Evolutionary conservation across 192 early-diverging fungal species (phyloP).

Genomic region (Umbelopsis isabellina): DNA sequence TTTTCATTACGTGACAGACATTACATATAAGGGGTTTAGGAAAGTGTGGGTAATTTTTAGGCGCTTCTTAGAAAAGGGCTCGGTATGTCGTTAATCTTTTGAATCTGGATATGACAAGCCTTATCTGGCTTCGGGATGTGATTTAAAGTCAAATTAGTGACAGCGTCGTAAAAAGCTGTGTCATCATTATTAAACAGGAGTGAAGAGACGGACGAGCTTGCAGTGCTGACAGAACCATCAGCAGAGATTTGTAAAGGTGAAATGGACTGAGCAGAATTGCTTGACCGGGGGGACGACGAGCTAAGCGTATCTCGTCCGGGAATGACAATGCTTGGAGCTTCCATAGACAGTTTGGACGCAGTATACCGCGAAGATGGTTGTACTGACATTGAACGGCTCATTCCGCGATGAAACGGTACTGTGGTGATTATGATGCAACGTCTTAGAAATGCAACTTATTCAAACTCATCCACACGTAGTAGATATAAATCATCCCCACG

Average conservation of each 20-base stretch:
- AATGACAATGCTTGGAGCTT: background rate
- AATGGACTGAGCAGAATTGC: background rate
- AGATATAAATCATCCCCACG: too few species aligned
- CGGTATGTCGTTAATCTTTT: conserved; percentile 12
- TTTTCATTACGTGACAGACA: too few species aligned
- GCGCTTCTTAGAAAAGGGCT: background rate
- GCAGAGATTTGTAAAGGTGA: background rate
- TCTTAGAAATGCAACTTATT: too few species aligned
- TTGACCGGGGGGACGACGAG: background rate
- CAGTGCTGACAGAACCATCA: background rate
- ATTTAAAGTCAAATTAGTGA: background rate
- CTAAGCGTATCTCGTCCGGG: background rate
- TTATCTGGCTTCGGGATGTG: background rate
- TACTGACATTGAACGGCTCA: conserved; percentile 9
- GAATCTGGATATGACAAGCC: conserved; percentile 19
- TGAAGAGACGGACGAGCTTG: background rate
- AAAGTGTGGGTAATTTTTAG: background rate
- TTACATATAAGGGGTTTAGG: too few species aligned
- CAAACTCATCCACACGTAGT: too few species aligned
- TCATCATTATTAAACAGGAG: conserved; percentile 6
- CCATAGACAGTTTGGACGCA: background rate
- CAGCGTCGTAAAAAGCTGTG: background rate
- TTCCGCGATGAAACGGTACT: background rate
- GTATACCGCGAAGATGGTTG: background rate
- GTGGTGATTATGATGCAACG: too few species aligned